Conservation (phyloP, 2,329 filamentous ascomycete genomes). For the Sporothrix protearum region DNA sequence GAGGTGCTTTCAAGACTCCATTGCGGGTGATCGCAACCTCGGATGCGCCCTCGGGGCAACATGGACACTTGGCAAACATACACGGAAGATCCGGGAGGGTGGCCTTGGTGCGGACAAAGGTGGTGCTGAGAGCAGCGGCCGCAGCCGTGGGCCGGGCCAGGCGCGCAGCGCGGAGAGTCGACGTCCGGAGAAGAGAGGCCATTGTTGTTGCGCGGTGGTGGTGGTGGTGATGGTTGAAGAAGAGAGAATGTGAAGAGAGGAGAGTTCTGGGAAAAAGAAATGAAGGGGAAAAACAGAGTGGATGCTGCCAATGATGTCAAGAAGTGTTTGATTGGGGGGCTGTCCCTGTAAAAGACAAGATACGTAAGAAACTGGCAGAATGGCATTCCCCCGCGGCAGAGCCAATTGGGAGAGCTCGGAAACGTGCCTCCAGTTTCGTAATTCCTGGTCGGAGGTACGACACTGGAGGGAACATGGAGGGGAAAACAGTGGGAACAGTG, state of each 20-base stretch:
- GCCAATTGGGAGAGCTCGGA: slow-evolving; percentile 22
- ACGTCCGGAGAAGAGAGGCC: slow-evolving; percentile 42
- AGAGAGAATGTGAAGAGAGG: background rate
- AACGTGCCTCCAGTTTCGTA: slow-evolving; percentile 3
- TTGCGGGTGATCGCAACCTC: background rate
- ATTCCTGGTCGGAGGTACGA: slow-evolving; percentile 17
- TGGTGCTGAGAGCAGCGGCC: slow-evolving; percentile 61
- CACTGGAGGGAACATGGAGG: background rate
- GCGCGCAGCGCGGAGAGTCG: slow-evolving; percentile 68
- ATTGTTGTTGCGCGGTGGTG: slow-evolving; percentile 4
- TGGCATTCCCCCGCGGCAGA: background rate
- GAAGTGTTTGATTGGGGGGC: background rate
- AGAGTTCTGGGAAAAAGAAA: background rate
- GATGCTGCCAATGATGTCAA: slow-evolving; percentile 15
- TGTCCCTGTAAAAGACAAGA: background rate
- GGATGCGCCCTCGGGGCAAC: no score
- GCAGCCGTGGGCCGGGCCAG: slow-evolving; percentile 66
- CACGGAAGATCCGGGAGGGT: slow-evolving; percentile 83
- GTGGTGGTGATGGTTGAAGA: background rate
- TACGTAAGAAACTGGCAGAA: background rate
- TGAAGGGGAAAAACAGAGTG: background rate
- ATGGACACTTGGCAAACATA: slow-evolving; percentile 37
- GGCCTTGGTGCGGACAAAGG: slow-evolving; percentile 80
- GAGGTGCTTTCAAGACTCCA: background rate
- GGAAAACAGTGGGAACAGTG: background rate